Percentiles rank a stretch among this genome's conserved stretches.
These are phyloP conservation scores for Blakeslea trispora DNA, from an alignment of 371 early-diverging fungal species.

Conservation along the genomic window DNA sequence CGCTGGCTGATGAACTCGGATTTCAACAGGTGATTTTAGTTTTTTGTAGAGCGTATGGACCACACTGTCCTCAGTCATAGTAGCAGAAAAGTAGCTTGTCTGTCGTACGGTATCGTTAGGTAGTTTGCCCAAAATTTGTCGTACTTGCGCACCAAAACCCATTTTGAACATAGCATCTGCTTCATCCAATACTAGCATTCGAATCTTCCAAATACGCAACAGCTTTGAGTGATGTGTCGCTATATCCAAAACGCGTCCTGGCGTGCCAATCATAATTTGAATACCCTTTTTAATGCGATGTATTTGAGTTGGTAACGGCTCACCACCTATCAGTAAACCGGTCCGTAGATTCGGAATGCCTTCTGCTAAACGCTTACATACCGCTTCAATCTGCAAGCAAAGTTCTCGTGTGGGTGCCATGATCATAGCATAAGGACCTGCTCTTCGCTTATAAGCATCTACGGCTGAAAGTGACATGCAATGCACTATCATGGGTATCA, in stretches of 20 bases:
- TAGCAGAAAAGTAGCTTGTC: slow-evolving; percentile 55
- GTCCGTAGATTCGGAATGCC: slow-evolving; percentile 59
- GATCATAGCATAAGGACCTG: slow-evolving; percentile 60
- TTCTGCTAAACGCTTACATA: slow-evolving; percentile 41
- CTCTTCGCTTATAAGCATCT: slow-evolving; percentile 34
- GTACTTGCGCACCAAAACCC: slow-evolving; percentile 55
- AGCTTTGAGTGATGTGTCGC: slow-evolving; percentile 41
- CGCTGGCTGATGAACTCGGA: slow-evolving; percentile 18
- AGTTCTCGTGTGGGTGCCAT: slow-evolving; percentile 61
- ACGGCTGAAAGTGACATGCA: slow-evolving; percentile 47
- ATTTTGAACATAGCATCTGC: slow-evolving; percentile 62
- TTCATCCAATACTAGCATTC: slow-evolving; percentile 63
- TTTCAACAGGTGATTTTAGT: slow-evolving; percentile 27
- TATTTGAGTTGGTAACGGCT: slow-evolving; percentile 53
- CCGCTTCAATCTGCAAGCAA: slow-evolving; percentile 54
- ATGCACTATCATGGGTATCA: slow-evolving; percentile 58
- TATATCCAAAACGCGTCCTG: slow-evolving; percentile 59
- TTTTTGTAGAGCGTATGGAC: slow-evolving; percentile 11
- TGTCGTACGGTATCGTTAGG: slow-evolving; percentile 47
- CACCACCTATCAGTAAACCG: slow-evolving; percentile 56
- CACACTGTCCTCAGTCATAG: slow-evolving; percentile 19
- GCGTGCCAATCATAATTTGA: slow-evolving; percentile 62
- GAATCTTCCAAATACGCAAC: slow-evolving; percentile 48
- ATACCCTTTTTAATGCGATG: slow-evolving; percentile 59
- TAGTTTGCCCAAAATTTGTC: slow-evolving; percentile 48